Base-by-base conservation (phyloP, 306 rosid genomes). In the Begonia fuchsioides region DNA sequence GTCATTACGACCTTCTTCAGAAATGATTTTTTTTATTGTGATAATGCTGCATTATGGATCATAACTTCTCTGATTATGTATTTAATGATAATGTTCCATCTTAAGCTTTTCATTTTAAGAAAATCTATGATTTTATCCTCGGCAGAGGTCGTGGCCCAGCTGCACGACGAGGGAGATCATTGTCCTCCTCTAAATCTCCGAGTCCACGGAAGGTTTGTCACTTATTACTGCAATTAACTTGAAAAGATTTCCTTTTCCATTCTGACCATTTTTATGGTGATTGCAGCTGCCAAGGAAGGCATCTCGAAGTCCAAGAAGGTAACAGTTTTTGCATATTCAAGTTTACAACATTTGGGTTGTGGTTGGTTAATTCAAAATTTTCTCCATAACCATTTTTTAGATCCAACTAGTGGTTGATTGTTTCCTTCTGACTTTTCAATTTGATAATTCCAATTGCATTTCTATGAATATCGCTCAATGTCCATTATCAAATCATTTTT, bases 251-350 rank as follows among this genome's bases (percentile, higher is more conserved):
- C 35, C 7, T 5, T 26, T 8, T 2, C 7, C 7, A 26, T 26
- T 54, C 52, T 47, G 8, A 45, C 44, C 2, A 13, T 50, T 10
- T 58, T 53, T 50, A 35, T 51, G 43, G 51, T 54, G 5, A 47
- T 56, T 47, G 13, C 79, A 92, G 96, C 73, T 68, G 16, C 48
- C 76, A 52, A 60, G 82, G 72, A 77, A 71, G 61, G 52, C 69
- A 58, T 85, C 93, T 59, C 86, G 81, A 48, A 92, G 96, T 67
- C 93, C 93, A 17, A 85, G 76, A 75, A 86, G 93, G 98, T 92
- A 46, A 51, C 35, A 26, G 35, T 26, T 17, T 4, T 57, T 11
- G 44, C 41, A n/a, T 13, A 38, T 8, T 38, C 4, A 9, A 13
- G 10, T 58, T 1, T 11, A 54, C 15, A 13, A 38, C 20, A 9